These are phyloP conservation scores for Daldinia caldariorum DNA, from an alignment of 495 filamentous ascomycete species.

Conservation along the genomic window DNA sequence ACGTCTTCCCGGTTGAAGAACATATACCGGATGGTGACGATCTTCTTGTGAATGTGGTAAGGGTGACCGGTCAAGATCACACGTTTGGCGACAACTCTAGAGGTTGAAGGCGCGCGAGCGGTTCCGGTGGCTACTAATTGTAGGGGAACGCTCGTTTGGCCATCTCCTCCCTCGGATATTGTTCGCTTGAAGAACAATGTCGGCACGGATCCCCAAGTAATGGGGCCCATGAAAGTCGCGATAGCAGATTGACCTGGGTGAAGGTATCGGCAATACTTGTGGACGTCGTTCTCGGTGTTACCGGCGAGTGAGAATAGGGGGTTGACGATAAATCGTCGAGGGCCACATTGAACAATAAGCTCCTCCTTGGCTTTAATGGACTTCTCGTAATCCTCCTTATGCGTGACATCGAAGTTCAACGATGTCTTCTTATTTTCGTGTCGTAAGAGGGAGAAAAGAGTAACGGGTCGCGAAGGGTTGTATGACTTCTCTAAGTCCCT, in stretches of 20 bases:
- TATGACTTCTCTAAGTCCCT: conserved; percentile 63
- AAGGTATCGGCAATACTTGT: conserved; percentile 94
- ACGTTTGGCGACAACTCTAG: conserved; percentile 89
- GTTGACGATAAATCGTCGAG: conserved; percentile 85
- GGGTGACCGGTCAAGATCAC: conserved; percentile 95
- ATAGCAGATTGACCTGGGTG: conserved; percentile 92
- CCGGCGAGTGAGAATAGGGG: conserved; percentile 87
- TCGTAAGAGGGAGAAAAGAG: conserved; percentile 83
- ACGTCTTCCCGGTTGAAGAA: conserved; percentile 98
- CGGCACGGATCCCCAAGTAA: conserved; percentile 92
- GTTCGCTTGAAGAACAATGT: conserved; percentile 81
- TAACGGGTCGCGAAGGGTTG: conserved; percentile 66
- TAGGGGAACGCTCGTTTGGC: conserved; percentile 53
- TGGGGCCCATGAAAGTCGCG: conserved; percentile 86
- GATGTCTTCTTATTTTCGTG: conserved; percentile 95
- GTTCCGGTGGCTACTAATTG: conserved; percentile 87
- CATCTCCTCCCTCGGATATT: conserved; percentile 46
- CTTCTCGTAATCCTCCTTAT: conserved; percentile 72
- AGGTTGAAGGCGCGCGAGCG: conserved; percentile 77
- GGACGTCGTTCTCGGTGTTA: conserved; percentile 90
- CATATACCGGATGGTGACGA: conserved; percentile 98
- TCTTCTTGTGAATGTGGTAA: conserved; percentile 96
- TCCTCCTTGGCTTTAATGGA: conserved; percentile 91
- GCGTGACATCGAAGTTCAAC: conserved; percentile 84
- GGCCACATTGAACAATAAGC: conserved; percentile 86